phyloP scores from a whole-genome alignment of 345 rosid species.

The Citrus unshiu region DNA sequence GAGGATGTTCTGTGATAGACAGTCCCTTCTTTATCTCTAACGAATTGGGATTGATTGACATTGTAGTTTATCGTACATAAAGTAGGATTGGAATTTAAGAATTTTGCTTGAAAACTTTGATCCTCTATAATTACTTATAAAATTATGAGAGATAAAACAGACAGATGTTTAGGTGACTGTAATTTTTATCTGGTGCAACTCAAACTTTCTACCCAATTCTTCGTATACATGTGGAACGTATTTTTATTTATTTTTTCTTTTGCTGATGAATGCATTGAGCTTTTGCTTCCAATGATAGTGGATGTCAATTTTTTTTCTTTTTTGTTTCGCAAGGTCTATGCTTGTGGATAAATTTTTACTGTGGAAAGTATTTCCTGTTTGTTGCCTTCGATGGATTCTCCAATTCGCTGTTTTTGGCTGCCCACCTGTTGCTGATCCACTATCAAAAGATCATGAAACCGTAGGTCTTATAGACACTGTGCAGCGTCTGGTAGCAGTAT shows the following conservation, averaged over 20 bases:
- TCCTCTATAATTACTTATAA: background rate
- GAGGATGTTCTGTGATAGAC: background rate
- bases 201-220: background rate
- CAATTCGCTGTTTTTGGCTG: conserved; percentile 77
- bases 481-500: conserved; percentile 56
- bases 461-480: conserved; percentile 52
- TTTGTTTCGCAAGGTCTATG: conserved; percentile 55
- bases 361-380: conserved; percentile 89
- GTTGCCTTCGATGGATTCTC: conserved; percentile 87
- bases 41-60: background rate
- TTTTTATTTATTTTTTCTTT: background rate
- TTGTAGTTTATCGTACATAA: background rate
- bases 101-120: background rate
- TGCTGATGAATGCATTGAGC: background rate
- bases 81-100: background rate
- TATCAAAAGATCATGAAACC: conserved; percentile 32
- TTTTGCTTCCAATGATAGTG: conserved; percentile 8
- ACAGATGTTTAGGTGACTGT: background rate
- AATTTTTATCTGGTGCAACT: background rate
- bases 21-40: background rate
- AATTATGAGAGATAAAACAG: background rate
- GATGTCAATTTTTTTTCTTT: conserved; percentile 9
- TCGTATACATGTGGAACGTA: background rate
- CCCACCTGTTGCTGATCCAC: conserved; percentile 52
- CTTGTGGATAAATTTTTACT: conserved; percentile 83